phyloP scores from a whole-genome alignment of 352 stramenopile species.

The Peronospora belbahrii region DNA sequence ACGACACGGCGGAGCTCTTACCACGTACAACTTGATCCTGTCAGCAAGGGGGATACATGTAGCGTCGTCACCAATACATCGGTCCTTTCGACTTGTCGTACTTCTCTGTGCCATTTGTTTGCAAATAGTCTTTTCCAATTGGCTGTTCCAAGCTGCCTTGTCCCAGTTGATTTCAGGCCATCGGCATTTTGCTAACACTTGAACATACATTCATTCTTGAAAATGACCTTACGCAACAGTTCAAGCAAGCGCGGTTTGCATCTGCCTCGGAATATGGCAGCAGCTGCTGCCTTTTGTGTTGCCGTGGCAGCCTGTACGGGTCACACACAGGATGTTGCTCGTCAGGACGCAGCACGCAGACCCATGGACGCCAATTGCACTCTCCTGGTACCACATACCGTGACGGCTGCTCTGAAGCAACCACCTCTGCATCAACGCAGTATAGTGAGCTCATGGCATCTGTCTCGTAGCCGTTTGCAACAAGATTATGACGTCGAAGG shows the following conservation, averaged over 20 bases:
- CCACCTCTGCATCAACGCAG: not conserved
- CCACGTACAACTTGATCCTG: not conserved
- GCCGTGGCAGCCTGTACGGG: slow-evolving; percentile 10
- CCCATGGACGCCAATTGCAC: slow-evolving; percentile 4
- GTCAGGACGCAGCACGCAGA: slow-evolving; percentile 7
- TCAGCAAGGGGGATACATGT: too few species aligned
- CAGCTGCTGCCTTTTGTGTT: slow-evolving; percentile 15
- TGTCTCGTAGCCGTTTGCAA: slow-evolving; percentile 22
- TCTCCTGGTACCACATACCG: slow-evolving; percentile 7
- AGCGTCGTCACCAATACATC: too few species aligned
- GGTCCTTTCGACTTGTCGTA: too few species aligned
- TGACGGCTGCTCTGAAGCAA: slow-evolving; percentile 9
- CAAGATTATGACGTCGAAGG: slow-evolving; percentile 39
- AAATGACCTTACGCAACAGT: slow-evolving; percentile 17
- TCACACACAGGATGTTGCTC: slow-evolving; percentile 1
- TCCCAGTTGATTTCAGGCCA: not conserved
- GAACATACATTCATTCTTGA: not conserved
- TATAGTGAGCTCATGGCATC: slow-evolving; percentile 7
- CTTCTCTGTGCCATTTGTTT: not conserved
- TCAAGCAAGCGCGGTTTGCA: slow-evolving; percentile 11
- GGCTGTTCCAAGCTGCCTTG: not conserved
- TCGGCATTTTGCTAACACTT: slow-evolving; percentile 8
- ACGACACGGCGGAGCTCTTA: not conserved
- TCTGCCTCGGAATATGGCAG: slow-evolving; percentile 19
- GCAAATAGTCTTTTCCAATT: not conserved